Conservation (phyloP, 176 grass and related monocot species). For the Aegilops speltoides region DNA sequence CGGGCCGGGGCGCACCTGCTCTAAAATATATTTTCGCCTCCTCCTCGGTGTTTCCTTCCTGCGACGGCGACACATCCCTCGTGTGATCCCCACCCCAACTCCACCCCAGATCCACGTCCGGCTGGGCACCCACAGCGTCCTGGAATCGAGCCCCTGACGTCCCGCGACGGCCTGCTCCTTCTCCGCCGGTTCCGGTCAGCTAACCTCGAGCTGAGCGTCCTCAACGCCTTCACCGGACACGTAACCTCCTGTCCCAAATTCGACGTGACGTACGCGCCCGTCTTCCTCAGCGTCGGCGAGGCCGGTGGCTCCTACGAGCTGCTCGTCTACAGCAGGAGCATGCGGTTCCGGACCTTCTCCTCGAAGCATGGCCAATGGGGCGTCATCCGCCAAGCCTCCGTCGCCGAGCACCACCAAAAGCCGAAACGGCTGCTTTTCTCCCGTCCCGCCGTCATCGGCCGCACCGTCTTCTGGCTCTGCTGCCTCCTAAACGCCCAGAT, state of each 20-base stretch:
- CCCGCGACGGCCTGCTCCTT: conserved; percentile 5
- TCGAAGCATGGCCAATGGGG: not conserved
- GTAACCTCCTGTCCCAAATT: not conserved
- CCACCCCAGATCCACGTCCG: not conserved
- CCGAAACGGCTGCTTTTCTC: no score
- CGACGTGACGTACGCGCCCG: not conserved
- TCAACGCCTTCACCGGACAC: not conserved
- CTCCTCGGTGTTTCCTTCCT: not conserved
- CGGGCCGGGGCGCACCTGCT: no score
- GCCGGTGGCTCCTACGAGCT: not conserved
- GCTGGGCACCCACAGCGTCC: not conserved
- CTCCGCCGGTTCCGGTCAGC: not conserved
- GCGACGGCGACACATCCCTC: no score
- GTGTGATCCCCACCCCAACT: not conserved
- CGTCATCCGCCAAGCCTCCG: not conserved
- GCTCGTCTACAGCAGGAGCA: not conserved
- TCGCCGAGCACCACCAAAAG: no score
- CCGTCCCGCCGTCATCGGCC: not conserved
- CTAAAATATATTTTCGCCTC: no score
- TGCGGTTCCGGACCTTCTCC: not conserved
- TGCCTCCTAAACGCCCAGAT: not conserved
- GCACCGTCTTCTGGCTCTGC: not conserved
- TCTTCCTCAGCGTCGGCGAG: no score
- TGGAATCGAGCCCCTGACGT: not conserved
- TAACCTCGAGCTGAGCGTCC: not conserved